These are phyloP conservation scores for Gaertneriomyces sp. DNA, from an alignment of 192 early-diverging fungal species.

Conservation along the genomic window DNA sequence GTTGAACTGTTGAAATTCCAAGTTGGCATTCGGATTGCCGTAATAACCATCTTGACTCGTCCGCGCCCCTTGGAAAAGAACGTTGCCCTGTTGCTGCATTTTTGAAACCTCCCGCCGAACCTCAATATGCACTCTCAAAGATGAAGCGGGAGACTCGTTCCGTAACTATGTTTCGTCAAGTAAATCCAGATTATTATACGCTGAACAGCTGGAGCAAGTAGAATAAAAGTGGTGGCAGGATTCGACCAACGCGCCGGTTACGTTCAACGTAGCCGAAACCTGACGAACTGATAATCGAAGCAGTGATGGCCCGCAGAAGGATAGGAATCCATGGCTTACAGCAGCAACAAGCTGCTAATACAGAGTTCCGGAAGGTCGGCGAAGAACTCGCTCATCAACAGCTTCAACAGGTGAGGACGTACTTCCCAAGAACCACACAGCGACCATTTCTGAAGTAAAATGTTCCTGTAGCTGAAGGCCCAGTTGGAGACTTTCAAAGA, in stretches of 20 bases:
- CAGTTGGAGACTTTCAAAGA: conserved; percentile 60
- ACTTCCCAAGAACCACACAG: neutral
- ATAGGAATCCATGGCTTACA: conserved; percentile 56
- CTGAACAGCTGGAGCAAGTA: too few relatives aligned
- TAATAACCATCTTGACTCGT: conserved; percentile 1
- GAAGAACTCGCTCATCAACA: conserved; percentile 32
- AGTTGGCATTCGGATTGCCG: conserved; percentile 15
- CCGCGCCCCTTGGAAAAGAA: conserved; percentile 14
- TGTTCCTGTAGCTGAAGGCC: conserved; percentile 26
- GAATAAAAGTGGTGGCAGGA: too few relatives aligned
- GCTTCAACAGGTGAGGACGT: conserved; percentile 30
- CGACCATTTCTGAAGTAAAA: neutral
- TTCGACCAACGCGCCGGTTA: too few relatives aligned
- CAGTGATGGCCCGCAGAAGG: conserved; percentile 35
- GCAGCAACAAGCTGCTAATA: conserved; percentile 45
- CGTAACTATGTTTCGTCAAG: too few relatives aligned
- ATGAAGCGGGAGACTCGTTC: too few relatives aligned
- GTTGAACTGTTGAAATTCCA: conserved; percentile 30
- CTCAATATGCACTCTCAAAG: too few relatives aligned
- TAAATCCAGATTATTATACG: too few relatives aligned
- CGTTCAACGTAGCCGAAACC: too few relatives aligned
- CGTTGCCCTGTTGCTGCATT: conserved; percentile 16
- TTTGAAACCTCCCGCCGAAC: too few relatives aligned
- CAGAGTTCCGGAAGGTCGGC: conserved; percentile 33
- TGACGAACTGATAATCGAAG: too few relatives aligned